Evolutionary conservation across 2,329 filamentous ascomycete genomes (phyloP), one percentile per base, ranked within the genome.

Genomic region (Diaporthe australafricana): DNA sequence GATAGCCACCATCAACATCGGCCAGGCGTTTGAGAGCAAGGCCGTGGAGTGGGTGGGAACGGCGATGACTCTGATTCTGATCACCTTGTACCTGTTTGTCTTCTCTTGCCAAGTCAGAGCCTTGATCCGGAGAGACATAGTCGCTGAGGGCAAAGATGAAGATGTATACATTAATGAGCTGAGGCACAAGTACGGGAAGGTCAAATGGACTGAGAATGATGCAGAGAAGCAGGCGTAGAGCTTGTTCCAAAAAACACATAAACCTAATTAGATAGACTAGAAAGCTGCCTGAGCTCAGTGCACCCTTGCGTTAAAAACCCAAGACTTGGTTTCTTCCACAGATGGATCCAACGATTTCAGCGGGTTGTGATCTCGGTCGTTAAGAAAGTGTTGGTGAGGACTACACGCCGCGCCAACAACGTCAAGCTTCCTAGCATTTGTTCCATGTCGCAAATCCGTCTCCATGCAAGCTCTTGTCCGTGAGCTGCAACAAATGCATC

Each of bases 1-100:
- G 27, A 57, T 77, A 27, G 75, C 75, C 16, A 76, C 75, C 17
- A 71, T 40, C n/a, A 72, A 67, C 35, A 73, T 77, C 12, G 74
- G 74, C 45, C 50, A 72, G 55, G 70, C 73, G 30, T 48, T 76
- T 17, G 56, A 71, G 35, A 73, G 68, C 5, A 22, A 48, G 2
- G 72, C 70, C 3, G 62, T 76, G 20, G 40, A 70, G 48, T 76
- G 75, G 75, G 72, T 76, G n/a, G 74, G 70, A 9, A 73, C 72
- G 3, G 42, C 53, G 22, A 75, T 76, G 75, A 71, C 76, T 5
- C 45, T 73, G 1, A 14, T 74, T 3, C 65, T 77, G 42, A 35
- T 63, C 16, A 6, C 40, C 8, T 32, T 16, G 27, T 48, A 63
- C 32, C 42, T 63, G 20, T 48, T 16, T 11, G 57, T 63, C 6